Conservation (phyloP, 1,284 basidiomycete species). For the Meira miltonrushii region DNA sequence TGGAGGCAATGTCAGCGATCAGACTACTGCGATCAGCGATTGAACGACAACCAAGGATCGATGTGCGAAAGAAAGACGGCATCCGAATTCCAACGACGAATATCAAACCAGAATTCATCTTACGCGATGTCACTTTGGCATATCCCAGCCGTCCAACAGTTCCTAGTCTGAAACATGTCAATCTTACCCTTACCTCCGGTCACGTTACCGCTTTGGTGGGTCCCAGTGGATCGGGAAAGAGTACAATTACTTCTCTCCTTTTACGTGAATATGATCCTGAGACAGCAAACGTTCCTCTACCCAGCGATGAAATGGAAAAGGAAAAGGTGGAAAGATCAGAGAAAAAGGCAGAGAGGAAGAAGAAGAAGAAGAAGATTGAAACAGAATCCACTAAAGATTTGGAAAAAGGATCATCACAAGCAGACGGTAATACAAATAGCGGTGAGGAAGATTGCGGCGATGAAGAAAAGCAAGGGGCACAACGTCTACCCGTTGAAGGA, state of each 20-base stretch:
- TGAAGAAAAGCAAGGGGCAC: too few relatives aligned
- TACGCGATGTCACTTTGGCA: conserved; percentile 44
- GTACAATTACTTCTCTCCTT: conserved; percentile 54
- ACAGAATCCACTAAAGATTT: neutral
- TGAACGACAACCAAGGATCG: conserved; percentile 44
- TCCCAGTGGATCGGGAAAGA: conserved; percentile 50
- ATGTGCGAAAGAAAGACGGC: conserved; percentile 36
- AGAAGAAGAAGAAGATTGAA: conserved; percentile 3
- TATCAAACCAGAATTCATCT: conserved; percentile 20
- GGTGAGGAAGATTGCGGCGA: conserved; percentile 17
- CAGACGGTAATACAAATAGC: too few relatives aligned
- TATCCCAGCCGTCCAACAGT: conserved; percentile 40
- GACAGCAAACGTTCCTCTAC: conserved; percentile 25
- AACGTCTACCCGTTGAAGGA: conserved; percentile 10
- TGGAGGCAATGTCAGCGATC: conserved; percentile 36
- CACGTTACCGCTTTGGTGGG: conserved; percentile 53
- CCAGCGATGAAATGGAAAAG: neutral
- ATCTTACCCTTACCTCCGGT: conserved; percentile 31
- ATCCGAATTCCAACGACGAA: neutral
- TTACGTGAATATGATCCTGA: conserved; percentile 55
- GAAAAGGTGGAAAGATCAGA: conserved; percentile 3
- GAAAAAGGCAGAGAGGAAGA: conserved; percentile 1
- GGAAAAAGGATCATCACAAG: too few relatives aligned
- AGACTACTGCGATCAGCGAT: conserved; percentile 37
- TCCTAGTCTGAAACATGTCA: conserved; percentile 37